Evolutionary conservation across 1,284 basidiomycete genomes (phyloP), one percentile per base, ranked within the genome.

Genomic region (Pulveroboletus sp.): DNA sequence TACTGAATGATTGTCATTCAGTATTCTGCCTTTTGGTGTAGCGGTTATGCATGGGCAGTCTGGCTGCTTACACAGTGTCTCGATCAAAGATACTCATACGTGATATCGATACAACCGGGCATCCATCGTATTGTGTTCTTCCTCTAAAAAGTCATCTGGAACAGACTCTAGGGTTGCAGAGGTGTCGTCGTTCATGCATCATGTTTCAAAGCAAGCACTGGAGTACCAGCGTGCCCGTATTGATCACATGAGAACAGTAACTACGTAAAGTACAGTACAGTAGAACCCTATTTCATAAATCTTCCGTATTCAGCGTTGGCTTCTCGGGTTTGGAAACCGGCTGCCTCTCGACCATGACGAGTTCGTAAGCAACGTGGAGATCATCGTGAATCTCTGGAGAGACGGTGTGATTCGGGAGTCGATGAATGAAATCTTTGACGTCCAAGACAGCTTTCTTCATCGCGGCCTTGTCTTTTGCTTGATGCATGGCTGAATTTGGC

Each of bases 301-400:
- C 66, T 33, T 68, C 65, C 5, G 54, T 60, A 43, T 72, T 69
- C 26, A 73, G 42, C 11, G 33, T 28, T 2, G 68, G 72, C 46
- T 62, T 72, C 45, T 59, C 49, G 38, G 61, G 50, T 52, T 60
- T 64, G 12, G 24, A 42, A 43, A 51, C 54, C 14, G 43, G 46
- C 29, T 60, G 48, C 43, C 57, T 55, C 54, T 62, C 60, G 18
- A 45, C 33, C 44, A 72, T 58, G 33, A 77, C 71, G 1, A 73
- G 70, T 26, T 73, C 69, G 44, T 72, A 60, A 5, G 63, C 77
- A n/a, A 69, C 43, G 1, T 60, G 39, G 35, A 79, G 59, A 33
- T 76, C 67, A 0, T 53, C 49, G n/a, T 62, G 43, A 18, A 78
- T 57, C 24, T 70, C 70, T n/a, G 46, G 42, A 20, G 36, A 39